phyloP scores from a whole-genome alignment of 305 asterid species.

The Euphrasia arctica region DNA sequence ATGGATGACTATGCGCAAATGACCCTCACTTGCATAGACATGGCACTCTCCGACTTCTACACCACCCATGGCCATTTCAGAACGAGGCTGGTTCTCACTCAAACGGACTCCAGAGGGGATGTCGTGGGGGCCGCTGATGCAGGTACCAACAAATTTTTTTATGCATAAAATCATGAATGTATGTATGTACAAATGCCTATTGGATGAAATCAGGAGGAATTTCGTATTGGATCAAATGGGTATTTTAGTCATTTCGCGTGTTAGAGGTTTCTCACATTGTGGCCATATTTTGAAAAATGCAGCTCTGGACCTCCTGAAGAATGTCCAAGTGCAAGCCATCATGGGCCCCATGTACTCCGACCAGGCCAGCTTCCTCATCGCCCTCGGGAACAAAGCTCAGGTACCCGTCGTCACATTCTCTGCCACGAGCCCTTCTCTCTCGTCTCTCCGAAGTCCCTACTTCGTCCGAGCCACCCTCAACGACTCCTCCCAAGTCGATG shows the following conservation, averaged over 20 bases:
- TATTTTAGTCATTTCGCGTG: too few relatives aligned
- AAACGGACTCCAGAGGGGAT: slow-evolving; percentile 39
- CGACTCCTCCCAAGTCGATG: slow-evolving; percentile 56
- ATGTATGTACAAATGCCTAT: not conserved
- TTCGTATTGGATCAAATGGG: not conserved
- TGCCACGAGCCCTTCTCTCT: slow-evolving; percentile 44
- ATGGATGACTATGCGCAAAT: slow-evolving; percentile 19
- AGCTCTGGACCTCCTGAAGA: slow-evolving; percentile 43
- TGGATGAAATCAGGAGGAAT: not conserved
- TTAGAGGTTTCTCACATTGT: too few relatives aligned
- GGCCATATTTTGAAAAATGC: slow-evolving; percentile 7
- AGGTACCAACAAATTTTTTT: slow-evolving; percentile 25
- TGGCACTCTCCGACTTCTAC: slow-evolving; percentile 60
- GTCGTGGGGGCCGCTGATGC: slow-evolving; percentile 52
- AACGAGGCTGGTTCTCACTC: slow-evolving; percentile 39
- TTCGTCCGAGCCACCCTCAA: slow-evolving; percentile 38
- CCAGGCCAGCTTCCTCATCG: slow-evolving; percentile 37
- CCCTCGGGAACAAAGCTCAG: slow-evolving; percentile 35
- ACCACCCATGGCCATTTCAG: slow-evolving; percentile 27
- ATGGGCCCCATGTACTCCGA: slow-evolving; percentile 40
- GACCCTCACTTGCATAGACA: slow-evolving; percentile 40
- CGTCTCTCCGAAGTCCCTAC: slow-evolving; percentile 29
- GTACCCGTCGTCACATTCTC: slow-evolving; percentile 44
- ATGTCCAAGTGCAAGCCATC: slow-evolving; percentile 40
- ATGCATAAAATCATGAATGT: not conserved